Conservation (phyloP, 352 stramenopile genomes). For the Pythium aphanidermatum region DNA sequence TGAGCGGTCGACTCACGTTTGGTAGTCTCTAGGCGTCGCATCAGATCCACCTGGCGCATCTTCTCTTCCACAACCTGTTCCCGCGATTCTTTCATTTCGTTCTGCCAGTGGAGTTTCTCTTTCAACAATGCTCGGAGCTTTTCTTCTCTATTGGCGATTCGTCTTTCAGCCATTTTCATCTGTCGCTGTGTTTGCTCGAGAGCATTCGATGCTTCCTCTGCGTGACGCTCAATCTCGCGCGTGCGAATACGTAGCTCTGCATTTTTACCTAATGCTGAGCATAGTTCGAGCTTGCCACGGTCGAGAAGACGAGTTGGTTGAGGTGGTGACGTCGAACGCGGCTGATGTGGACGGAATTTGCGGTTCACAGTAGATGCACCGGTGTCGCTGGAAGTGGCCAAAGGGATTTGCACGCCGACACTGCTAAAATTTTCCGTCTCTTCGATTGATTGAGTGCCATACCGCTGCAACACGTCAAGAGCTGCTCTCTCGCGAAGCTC, state of each 20-base stretch:
- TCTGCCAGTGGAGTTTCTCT: constrained; percentile 67
- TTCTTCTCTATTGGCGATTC: constrained; percentile 52
- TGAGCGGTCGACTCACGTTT: constrained; percentile 39
- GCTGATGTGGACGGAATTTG: constrained; percentile 13
- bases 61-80: constrained; percentile 66
- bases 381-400: background rate
- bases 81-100: constrained; percentile 48
- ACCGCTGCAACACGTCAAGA: constrained; percentile 19
- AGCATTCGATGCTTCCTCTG: constrained; percentile 35
- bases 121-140: constrained; percentile 55
- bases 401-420: constrained; percentile 4
- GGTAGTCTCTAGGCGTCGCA: constrained; percentile 41
- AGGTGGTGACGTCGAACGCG: constrained; percentile 6
- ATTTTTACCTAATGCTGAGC: constrained; percentile 51
- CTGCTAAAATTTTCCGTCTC: constrained; percentile 22
- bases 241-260: constrained; percentile 54
- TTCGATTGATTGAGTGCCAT: constrained; percentile 11
- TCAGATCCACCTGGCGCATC: constrained; percentile 61
- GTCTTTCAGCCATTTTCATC: constrained; percentile 46
- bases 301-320: constrained; percentile 11
- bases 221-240: constrained; percentile 39
- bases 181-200: constrained; percentile 54
- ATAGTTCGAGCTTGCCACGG: constrained; percentile 57
- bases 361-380: constrained; percentile 14
- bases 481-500: constrained; percentile 2